Evolutionary conservation across 352 stramenopile genomes (phyloP), one percentile per base, ranked within the genome.

Genomic region (Pythium monospermum): DNA sequence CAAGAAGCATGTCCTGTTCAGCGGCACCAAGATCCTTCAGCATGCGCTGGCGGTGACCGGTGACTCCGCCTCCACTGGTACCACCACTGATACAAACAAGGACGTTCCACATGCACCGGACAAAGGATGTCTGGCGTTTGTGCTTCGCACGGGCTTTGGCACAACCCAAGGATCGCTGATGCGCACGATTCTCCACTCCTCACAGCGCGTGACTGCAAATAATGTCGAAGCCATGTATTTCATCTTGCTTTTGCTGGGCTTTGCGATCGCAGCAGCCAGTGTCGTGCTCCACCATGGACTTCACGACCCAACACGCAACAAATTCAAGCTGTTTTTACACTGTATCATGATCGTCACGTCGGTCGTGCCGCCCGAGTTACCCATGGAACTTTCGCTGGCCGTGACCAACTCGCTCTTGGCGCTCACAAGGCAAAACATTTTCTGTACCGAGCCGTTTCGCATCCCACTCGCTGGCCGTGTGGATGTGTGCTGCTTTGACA

Each of bases 321-420:
- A 79, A 33, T 98, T 94, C 71, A 95, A 97, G 58, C 70, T 98
- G 0, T 43, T 94, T 25, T 71, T 98, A 15, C 91, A 98, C 66
- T 96, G 94, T 33, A 81, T 98, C 31, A 97, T 98, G 61, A 98
- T 98, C 59, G 75, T 98, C 32, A 98, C 95, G 11, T 95, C 78
- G 3, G 95, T 98, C 2, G 92, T 98, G 8, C 95, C 95, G 4
- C 95, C 92, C 0, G 93, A 98, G 65, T 72, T 98, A 41, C 95
- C 95, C 2, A 97, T 98, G 88, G 87, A 98, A 66, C 65, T 98
- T 21, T 87, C 72, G 42, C 68, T 98, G 27, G 91, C 92, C 4
- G 92, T 98, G n/a, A 98, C 92, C 10, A 97, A 92, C 49, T 96
- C 85, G 50, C 73, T 98, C 16, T 59, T 84, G 12, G 71, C 83